phyloP scores from a whole-genome alignment of 2,329 filamentous ascomycete genomes.

The Domatiomyces catenatus region DNA sequence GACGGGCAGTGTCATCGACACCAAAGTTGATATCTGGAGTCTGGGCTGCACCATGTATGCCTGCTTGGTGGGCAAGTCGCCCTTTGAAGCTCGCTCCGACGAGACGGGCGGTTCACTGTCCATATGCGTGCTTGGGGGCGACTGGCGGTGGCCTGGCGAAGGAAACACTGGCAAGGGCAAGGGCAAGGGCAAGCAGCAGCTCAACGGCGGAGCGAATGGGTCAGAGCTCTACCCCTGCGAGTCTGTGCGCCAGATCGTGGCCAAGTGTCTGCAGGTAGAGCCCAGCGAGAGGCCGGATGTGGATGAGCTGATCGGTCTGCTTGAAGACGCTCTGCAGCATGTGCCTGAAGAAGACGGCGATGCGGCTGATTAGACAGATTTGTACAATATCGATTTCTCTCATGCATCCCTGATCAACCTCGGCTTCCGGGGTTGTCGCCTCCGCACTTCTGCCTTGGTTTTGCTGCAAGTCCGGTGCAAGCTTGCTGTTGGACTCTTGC shows the following conservation, averaged over 20 bases:
- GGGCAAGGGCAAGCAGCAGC: constrained; percentile 26
- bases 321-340: constrained; percentile 55
- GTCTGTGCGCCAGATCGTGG: constrained; percentile 70
- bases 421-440: neutral
- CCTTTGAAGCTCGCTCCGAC: constrained; percentile 88
- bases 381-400: too few species aligned
- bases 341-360: constrained; percentile 36
- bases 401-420: too few species aligned
- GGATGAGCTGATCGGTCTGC: constrained; percentile 62
- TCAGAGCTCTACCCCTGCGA: constrained; percentile 48
- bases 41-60: constrained; percentile 95
- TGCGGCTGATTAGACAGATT: neutral
- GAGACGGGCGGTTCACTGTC: constrained; percentile 89
- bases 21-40: constrained; percentile 96
- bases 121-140: constrained; percentile 80
- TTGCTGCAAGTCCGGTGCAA: too few species aligned
- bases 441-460: neutral
- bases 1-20: constrained; percentile 79
- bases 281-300: constrained; percentile 76
- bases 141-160: constrained; percentile 94
- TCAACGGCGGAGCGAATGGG: constrained; percentile 19
- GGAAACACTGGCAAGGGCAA: constrained; percentile 47
- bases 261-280: constrained; percentile 74
- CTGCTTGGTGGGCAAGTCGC: constrained; percentile 88
- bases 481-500: too few species aligned